Conservation (phyloP, 345 rosid genomes). For the Arabis hirsuta region DNA sequence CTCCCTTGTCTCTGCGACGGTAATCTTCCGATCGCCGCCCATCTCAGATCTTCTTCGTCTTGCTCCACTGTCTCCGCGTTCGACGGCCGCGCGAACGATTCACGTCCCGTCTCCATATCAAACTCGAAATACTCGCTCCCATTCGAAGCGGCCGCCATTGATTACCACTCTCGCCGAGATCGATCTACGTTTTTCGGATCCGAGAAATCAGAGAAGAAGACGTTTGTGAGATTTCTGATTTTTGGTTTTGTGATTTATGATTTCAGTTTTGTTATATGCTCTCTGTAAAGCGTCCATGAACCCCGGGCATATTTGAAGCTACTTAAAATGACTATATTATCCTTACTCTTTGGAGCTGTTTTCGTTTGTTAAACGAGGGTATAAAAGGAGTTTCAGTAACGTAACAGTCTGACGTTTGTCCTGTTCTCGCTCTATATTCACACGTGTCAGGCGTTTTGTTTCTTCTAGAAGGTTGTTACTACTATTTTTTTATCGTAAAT, state of each 20-base stretch:
- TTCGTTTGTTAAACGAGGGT: neutral
- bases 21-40: conserved; percentile 75
- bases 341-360: neutral
- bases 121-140: conserved; percentile 84
- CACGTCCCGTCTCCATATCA: conserved; percentile 55
- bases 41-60: conserved; percentile 74
- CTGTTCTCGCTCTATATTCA: conserved; percentile 25
- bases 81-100: conserved; percentile 66
- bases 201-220: too few species aligned
- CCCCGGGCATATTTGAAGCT: conserved; percentile 39
- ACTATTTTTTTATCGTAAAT: conserved; percentile 12
- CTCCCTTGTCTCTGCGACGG: conserved; percentile 67
- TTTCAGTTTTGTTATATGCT: neutral
- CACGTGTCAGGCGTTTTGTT: conserved; percentile 2
- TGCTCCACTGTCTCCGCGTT: conserved; percentile 67
- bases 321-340: neutral
- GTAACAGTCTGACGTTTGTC: conserved; percentile 12
- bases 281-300: conserved; percentile 25
- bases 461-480: neutral
- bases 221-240: too few species aligned
- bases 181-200: neutral
- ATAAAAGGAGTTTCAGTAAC: neutral
- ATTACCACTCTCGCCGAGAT: neutral
- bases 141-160: conserved; percentile 63
- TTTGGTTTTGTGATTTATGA: conserved; percentile 13